Conservation (phyloP, 768 basidiomycete genomes). For the Coprinellus micaceus region DNA sequence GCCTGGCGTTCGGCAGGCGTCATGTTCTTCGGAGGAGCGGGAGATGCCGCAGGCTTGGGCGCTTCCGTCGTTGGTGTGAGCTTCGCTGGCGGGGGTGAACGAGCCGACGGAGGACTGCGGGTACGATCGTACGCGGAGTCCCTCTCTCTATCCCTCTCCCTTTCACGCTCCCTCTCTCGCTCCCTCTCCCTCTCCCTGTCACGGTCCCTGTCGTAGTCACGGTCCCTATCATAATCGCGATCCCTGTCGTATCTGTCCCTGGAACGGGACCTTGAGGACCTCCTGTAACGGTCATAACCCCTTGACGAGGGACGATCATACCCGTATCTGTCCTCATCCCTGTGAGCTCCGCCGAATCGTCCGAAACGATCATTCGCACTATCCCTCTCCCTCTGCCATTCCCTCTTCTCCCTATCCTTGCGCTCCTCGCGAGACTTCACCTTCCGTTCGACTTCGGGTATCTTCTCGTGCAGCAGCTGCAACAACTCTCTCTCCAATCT, state of each 20-base stretch:
- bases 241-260: constrained; percentile 29
- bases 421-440: constrained; percentile 76
- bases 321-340: constrained; percentile 24
- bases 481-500: constrained; percentile 86
- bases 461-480: constrained; percentile 80
- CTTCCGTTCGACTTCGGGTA: constrained; percentile 87
- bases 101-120: constrained; percentile 47
- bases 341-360: constrained; percentile 44
- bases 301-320: constrained; percentile 54
- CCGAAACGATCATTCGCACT: constrained; percentile 79
- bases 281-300: constrained; percentile 39
- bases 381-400: constrained; percentile 78
- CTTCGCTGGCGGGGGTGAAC: constrained; percentile 50
- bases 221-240: constrained; percentile 29
- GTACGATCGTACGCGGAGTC: constrained; percentile 47
- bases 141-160: constrained; percentile 34
- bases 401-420: constrained; percentile 72
- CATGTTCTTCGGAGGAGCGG: constrained; percentile 70
- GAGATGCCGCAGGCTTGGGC: constrained; percentile 42
- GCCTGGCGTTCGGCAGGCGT: constrained; percentile 79
- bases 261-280: constrained; percentile 50
- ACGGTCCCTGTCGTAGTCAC: constrained; percentile 46
- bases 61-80: constrained; percentile 42
- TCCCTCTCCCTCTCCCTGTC: constrained; percentile 26
- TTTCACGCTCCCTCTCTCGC: constrained; percentile 18